Conservation (phyloP, 1,284 basidiomycete genomes). For the Cryptococcus sp. region DNA sequence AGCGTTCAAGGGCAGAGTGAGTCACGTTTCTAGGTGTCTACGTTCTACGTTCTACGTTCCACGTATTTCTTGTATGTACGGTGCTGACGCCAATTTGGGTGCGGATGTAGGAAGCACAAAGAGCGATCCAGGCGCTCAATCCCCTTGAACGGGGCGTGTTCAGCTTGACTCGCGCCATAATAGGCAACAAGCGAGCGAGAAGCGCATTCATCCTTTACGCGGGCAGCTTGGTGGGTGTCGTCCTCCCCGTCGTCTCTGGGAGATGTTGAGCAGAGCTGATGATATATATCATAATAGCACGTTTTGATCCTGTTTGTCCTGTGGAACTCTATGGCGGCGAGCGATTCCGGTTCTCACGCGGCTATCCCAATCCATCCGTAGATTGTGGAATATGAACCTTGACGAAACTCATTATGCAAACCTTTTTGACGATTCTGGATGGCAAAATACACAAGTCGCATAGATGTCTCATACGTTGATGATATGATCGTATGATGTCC, state of each 20-base stretch:
- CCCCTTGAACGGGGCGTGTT: constrained; percentile 88
- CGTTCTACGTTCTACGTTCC: background rate
- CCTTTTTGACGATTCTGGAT: no score
- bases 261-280: background rate
- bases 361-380: constrained; percentile 34
- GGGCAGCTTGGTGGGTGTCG: constrained; percentile 41
- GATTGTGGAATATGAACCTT: background rate
- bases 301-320: constrained; percentile 48
- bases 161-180: constrained; percentile 76
- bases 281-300: constrained; percentile 30
- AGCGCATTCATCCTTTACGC: constrained; percentile 52
- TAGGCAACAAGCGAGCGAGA: constrained; percentile 82
- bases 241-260: background rate
- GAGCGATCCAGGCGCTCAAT: constrained; percentile 88
- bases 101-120: constrained; percentile 74
- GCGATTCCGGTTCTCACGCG: constrained; percentile 31
- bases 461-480: background rate
- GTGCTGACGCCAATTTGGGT: background rate
- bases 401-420: background rate
- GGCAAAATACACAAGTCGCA: background rate
- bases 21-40: constrained; percentile 45
- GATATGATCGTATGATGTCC: background rate
- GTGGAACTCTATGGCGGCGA: constrained; percentile 48
- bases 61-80: background rate
- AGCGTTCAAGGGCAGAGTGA: constrained; percentile 87